Evolutionary conservation across 768 basidiomycete species (phyloP), one percentile per base, ranked within the genome.

Genomic region (Clitopilus passeckerianus): DNA sequence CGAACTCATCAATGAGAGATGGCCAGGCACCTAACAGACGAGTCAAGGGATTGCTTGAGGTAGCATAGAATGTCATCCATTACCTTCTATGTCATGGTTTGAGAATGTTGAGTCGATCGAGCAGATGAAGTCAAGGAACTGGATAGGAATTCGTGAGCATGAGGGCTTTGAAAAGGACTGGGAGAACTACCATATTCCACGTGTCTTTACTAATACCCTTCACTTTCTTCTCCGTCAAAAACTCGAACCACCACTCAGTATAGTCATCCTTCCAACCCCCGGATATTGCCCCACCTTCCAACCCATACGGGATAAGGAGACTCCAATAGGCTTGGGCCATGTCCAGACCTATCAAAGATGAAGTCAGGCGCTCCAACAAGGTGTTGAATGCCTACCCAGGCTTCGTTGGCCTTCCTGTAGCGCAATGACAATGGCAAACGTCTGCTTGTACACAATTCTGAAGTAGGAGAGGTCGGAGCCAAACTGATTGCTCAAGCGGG

Each of bases 191-290:
- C 91, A 94, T 93, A 56, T 79, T 72, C 93, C 92, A 94, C 16
- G 90, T 91, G 73, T 93, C 93, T 73, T 90, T 91, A 74, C 90
- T 93, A 33, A 95, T 81, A 5, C 91, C 92, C 68, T 89, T 89
- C 20, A 77, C 77, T 1, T 85, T 86, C 63, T 82, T 86, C 67
- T 81, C 75, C 33, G 69, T 72, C 69, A 95, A 71, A 69, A 85
- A 95, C n/a, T 87, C 85, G 65, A 88, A 84, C 93, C 93, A 95
- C 82, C 82, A 84, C 23, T 83, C 69, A 15, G 80, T 83, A 67
- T 89, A 82, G 61, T 83, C 79, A 53, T 76, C 74, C 63, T 79
- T 77, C 87, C 89, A 93, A 2, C 88, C 88, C 8, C 74, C 78
- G 23, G 71, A 71, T 37, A 93, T 69, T 1, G 89, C 91, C 5